Evolutionary conservation across 78 protist species (phyloP).

Genomic region (Planoprotostelium fungivorum): DNA sequence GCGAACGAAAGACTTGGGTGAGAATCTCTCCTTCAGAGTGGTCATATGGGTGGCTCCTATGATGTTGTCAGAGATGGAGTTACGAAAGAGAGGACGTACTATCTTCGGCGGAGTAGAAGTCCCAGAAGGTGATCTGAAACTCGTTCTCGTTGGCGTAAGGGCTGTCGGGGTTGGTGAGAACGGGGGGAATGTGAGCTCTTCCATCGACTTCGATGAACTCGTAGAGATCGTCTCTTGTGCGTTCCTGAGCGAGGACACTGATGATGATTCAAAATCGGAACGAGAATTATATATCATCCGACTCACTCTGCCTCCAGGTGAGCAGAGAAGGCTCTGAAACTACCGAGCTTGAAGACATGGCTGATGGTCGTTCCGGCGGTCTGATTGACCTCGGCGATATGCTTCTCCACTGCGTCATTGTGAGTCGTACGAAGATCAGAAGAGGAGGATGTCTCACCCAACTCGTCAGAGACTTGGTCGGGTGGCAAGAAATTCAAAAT

Average conservation of each 20-base stretch:
- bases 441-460: not conserved
- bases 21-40: not conserved
- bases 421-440: not conserved
- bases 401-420: not conserved
- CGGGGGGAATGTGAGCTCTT: not conserved
- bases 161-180: not conserved
- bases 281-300: not conserved
- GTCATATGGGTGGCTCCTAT: not conserved
- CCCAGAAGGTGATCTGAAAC: not conserved
- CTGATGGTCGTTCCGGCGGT: not conserved
- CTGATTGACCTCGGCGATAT: not conserved
- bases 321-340: not conserved
- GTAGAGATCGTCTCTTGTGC: not conserved
- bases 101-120: not conserved
- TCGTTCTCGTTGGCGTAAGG: not conserved
- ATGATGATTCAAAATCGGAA: no score
- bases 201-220: not conserved
- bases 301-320: not conserved
- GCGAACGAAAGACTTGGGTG: not conserved
- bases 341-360: not conserved
- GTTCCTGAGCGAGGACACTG: not conserved
- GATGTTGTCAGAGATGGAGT: not conserved
- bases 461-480: not conserved
- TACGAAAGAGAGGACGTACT: not conserved
- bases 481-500: not conserved